Evolutionary conservation across 306 rosid genomes (phyloP).

Genomic region (Ormosia semicastrata): DNA sequence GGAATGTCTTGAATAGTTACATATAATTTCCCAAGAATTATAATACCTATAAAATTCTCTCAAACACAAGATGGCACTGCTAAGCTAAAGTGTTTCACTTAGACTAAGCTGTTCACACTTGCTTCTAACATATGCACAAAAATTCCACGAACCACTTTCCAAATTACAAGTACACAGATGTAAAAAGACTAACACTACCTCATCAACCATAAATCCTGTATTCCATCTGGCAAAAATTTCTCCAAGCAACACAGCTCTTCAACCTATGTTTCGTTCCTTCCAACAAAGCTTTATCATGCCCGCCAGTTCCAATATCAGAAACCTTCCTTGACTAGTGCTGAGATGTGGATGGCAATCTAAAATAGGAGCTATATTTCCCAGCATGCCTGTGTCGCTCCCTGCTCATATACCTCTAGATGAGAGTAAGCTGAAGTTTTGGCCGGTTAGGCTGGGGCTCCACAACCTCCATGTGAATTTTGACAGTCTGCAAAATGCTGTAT

Average conservation of each 20-base stretch:
- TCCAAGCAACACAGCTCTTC: background rate
- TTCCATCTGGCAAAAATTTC: background rate
- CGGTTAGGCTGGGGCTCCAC: conserved; percentile 96
- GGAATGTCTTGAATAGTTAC: background rate
- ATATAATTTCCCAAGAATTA: background rate
- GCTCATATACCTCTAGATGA: conserved; percentile 37
- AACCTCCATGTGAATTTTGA: conserved; percentile 83
- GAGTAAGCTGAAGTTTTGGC: conserved; percentile 83
- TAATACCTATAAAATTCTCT: background rate
- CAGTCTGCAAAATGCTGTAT: conserved; percentile 64
- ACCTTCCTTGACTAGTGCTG: background rate
- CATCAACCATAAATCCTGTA: background rate
- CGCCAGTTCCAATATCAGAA: background rate
- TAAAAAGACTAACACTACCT: background rate
- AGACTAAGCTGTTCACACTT: background rate
- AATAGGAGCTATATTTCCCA: background rate
- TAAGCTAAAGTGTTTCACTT: background rate
- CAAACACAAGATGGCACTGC: background rate
- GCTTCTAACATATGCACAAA: background rate
- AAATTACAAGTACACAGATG: background rate
- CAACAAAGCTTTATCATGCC: background rate
- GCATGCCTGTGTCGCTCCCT: background rate
- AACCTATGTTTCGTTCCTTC: background rate
- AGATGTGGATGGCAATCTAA: background rate
- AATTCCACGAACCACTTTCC: background rate